Evolutionary conservation across 129 eudicot species (phyloP).

Genomic region (Pseudognaphalium luteoalbum): DNA sequence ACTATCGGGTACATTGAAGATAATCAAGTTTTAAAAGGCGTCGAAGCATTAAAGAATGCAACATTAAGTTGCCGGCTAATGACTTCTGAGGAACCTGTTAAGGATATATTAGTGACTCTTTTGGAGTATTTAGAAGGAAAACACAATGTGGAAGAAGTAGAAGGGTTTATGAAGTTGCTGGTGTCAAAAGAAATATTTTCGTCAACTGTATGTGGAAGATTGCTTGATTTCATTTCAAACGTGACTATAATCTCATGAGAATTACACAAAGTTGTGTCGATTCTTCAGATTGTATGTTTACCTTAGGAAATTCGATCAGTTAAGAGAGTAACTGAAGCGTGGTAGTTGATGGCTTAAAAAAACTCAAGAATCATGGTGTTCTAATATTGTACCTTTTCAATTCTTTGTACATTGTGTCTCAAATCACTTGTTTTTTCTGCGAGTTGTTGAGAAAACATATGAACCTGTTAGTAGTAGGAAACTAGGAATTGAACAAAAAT

Average conservation of each 20-base stretch:
- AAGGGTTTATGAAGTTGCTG: constrained; percentile 23
- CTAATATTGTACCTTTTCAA: no score
- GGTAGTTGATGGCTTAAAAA: no score
- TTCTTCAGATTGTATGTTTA: no score
- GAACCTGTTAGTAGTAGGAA: no score
- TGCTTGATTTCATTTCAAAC: constrained; percentile 24
- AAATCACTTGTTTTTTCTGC: no score
- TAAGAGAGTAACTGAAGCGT: no score
- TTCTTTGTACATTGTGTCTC: no score
- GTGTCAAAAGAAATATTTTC: constrained; percentile 36
- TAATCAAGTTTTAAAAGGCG: constrained; percentile 43
- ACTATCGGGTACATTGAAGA: constrained; percentile 44
- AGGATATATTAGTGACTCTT: constrained; percentile 36
- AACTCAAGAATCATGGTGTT: no score
- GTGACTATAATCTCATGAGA: background rate
- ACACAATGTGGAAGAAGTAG: constrained; percentile 30
- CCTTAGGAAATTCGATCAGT: no score
- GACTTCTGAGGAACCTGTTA: constrained; percentile 21
- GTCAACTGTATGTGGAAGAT: constrained; percentile 16
- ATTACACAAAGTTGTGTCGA: no score
- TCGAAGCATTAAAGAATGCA: constrained; percentile 51
- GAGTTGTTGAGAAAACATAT: no score
- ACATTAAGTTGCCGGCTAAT: constrained; percentile 1
- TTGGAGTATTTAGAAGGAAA: constrained; percentile 39
- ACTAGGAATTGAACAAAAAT: no score